Conservation (phyloP, 2,329 filamentous ascomycete genomes). For the Pseudogymnoascus pannorum region DNA sequence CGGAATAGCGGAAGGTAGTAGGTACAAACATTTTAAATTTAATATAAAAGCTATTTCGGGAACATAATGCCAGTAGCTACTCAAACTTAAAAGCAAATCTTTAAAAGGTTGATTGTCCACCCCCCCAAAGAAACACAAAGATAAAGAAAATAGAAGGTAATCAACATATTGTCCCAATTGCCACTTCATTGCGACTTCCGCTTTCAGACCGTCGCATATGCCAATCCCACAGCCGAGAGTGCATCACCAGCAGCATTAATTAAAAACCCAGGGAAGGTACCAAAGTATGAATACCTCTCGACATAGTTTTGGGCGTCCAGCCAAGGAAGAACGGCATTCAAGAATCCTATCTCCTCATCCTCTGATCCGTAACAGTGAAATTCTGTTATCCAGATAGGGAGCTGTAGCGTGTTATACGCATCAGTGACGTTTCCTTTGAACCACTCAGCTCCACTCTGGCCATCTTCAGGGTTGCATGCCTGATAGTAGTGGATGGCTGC, state of each 20-base stretch:
- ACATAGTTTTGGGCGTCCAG: constrained; percentile 34
- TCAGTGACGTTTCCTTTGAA: constrained; percentile 36
- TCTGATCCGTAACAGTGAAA: constrained; percentile 29
- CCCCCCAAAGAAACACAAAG: too few relatives aligned
- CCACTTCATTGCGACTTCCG: not conserved
- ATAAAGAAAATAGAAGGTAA: too few relatives aligned
- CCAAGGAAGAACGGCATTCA: constrained; percentile 35
- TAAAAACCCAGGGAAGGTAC: constrained; percentile 26
- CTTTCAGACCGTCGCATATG: constrained; percentile 14
- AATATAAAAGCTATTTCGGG: not conserved
- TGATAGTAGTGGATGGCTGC: constrained; percentile 40
- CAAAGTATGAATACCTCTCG: constrained; percentile 33
- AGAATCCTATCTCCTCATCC: constrained; percentile 31
- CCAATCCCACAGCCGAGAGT: constrained; percentile 14
- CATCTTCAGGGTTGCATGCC: constrained; percentile 26
- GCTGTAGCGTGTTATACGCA: constrained; percentile 29
- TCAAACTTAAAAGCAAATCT: not conserved
- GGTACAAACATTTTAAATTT: not conserved
- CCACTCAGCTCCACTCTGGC: constrained; percentile 27
- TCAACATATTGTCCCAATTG: not conserved
- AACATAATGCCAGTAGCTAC: not conserved
- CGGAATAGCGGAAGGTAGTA: not conserved
- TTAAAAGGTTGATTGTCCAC: not conserved
- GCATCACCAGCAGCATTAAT: constrained; percentile 18
- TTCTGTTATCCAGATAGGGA: constrained; percentile 39